Evolutionary conservation across 75 land plant genomes (phyloP).

Genomic region (Ceratopteris richardii): DNA sequence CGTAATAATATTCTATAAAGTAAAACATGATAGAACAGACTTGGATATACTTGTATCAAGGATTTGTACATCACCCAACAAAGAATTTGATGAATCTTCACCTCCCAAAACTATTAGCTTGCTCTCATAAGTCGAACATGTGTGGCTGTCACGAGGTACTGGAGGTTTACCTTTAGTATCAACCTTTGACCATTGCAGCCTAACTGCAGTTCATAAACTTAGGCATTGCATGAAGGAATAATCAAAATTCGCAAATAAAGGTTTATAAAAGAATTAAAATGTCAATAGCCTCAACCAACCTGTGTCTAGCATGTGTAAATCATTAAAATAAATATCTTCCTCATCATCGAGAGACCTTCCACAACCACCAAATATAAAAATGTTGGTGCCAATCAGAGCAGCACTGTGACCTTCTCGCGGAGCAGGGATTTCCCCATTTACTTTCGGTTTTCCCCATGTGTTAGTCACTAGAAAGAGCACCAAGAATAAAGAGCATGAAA

Average conservation of each 20-base stretch:
- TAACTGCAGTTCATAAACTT: constrained; percentile 26
- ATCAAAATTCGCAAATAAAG: too few relatives aligned
- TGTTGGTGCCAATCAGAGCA: constrained; percentile 51
- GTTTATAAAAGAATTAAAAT: too few relatives aligned
- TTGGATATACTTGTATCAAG: constrained; percentile 67
- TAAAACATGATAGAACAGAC: too few relatives aligned
- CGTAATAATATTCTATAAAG: too few relatives aligned
- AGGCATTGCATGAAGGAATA: background rate
- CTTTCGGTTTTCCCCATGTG: constrained; percentile 64
- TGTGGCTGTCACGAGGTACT: constrained; percentile 86
- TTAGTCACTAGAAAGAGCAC: constrained; percentile 40
- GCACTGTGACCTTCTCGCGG: constrained; percentile 95
- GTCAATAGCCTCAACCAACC: too few relatives aligned
- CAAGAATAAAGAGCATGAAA: too few relatives aligned
- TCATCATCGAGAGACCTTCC: constrained; percentile 47
- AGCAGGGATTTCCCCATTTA: constrained; percentile 64
- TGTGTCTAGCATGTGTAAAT: constrained; percentile 52
- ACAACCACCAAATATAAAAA: constrained; percentile 93
- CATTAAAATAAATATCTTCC: constrained; percentile 70
- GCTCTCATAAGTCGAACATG: constrained; percentile 87
- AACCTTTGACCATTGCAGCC: constrained; percentile 49
- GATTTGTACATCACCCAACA: constrained; percentile 71
- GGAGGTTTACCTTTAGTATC: constrained; percentile 64
- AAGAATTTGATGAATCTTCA: constrained; percentile 77
- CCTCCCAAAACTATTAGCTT: constrained; percentile 82